Conservation (phyloP, 1,139 yeast species). For the Taiozyma sp. region DNA sequence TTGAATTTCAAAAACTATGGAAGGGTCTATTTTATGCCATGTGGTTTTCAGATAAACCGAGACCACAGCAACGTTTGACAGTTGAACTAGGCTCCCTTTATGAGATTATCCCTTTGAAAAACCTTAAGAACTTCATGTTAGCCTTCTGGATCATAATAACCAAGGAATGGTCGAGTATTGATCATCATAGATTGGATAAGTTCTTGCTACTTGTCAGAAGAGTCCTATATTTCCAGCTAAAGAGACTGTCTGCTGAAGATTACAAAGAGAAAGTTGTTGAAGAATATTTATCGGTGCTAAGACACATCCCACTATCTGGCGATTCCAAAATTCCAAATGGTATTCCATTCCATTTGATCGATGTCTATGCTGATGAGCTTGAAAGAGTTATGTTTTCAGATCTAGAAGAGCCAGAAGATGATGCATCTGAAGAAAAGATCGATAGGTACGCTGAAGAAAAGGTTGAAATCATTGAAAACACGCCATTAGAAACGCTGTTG, state of each 20-base stretch:
- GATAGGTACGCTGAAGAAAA: slow-evolving; percentile 34
- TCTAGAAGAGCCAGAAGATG: slow-evolving; percentile 37
- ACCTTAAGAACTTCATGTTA: slow-evolving; percentile 48
- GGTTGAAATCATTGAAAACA: slow-evolving; percentile 31
- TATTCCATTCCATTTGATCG: slow-evolving; percentile 79
- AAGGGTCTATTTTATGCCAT: slow-evolving; percentile 86
- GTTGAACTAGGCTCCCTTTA: slow-evolving; percentile 60
- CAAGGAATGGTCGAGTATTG: slow-evolving; percentile 81
- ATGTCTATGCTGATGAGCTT: slow-evolving; percentile 79
- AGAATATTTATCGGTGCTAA: slow-evolving; percentile 35
- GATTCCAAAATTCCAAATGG: slow-evolving; percentile 62
- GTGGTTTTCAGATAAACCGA: slow-evolving; percentile 96
- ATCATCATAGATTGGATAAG: slow-evolving; percentile 84
- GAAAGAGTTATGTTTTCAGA: slow-evolving; percentile 56
- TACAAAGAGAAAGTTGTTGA: slow-evolving; percentile 53
- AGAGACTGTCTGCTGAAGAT: slow-evolving; percentile 43
- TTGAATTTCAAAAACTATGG: slow-evolving; percentile 83
- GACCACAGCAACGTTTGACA: slow-evolving; percentile 85
- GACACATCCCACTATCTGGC: slow-evolving; percentile 48
- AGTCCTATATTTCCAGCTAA: slow-evolving; percentile 60
- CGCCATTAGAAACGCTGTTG: slow-evolving; percentile 53
- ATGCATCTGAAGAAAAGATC: slow-evolving; percentile 29
- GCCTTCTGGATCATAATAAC: slow-evolving; percentile 82
- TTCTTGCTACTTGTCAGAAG: slow-evolving; percentile 77
- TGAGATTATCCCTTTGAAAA: slow-evolving; percentile 35